Evolutionary conservation across 257 asterid species (phyloP), one percentile per base, ranked within the genome.

Genomic region (Solanum pimpinellifolium): DNA sequence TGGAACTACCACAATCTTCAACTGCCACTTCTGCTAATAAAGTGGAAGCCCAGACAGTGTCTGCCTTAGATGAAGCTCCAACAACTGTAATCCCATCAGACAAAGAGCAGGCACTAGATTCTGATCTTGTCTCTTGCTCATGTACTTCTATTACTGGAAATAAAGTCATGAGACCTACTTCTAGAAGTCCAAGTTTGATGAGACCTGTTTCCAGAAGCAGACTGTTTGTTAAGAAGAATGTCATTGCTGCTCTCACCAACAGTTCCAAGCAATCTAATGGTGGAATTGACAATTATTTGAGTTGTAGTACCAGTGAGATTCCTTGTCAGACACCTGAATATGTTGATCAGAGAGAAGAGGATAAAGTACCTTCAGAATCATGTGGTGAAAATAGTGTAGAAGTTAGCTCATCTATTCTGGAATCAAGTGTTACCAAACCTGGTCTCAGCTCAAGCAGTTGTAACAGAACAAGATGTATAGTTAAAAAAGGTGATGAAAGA

Each of bases 221-320:
- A 88, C 89, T 47, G 89, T 87, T 91, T 87, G 90, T 88, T 88
- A 89, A 89, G 90, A 94, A 92, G 90, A 94, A 93, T 85, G 83
- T 85, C 42, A 66, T 83, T 81, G 86, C 88, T 83, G 74, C 90
- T 73, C 83, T 33, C 66, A 84, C 87, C 77, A 86, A 85, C 83
- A 56, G 66, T 90, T 88, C 78, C 87, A 88, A 86, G 87, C 93
- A 83, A 25, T 87, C 83, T 56, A 70, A 88, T 41, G 90, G 88
- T 82, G 91, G 86, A 68, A 86, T 59, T n/a, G 88, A 86, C 56
- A 81, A 62, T 49, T 86, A 76, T 85, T 62, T 70, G 73, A 86
- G 72, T 66, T 33, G 70, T 87, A 77, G 72, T 84, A 70, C 83
- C 52, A 74, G 87, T 42, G 85, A 88, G 41, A 65, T 84, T 73